Evolutionary conservation across 2,329 filamentous ascomycete genomes (phyloP).

Genomic region (Ophiocordyceps camponoti-rufipedis): DNA sequence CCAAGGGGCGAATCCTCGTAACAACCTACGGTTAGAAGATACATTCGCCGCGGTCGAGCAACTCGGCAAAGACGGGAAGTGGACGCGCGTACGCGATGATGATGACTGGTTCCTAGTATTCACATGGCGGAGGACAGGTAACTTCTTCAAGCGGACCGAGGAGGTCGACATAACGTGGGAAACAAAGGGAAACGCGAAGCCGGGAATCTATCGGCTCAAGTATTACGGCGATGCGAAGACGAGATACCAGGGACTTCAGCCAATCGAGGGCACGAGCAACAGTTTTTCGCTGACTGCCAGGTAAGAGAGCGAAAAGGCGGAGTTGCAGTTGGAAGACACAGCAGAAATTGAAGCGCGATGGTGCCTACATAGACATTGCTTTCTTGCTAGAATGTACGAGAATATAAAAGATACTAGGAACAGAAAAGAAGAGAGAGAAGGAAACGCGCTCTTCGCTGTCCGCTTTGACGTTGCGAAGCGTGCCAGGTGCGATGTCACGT

Average conservation of each 20-base stretch:
- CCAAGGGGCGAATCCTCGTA: conserved; percentile 76
- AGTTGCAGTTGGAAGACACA: too few species aligned
- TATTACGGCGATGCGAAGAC: conserved; percentile 59
- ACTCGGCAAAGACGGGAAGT: conserved; percentile 25
- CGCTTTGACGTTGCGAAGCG: too few species aligned
- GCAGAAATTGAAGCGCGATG: not conserved
- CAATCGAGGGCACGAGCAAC: not conserved
- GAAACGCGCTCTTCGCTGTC: too few species aligned
- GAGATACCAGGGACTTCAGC: not conserved
- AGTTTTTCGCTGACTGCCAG: not conserved
- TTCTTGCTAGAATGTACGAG: not conserved
- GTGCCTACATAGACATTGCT: not conserved
- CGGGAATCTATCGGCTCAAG: conserved; percentile 57
- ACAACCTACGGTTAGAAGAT: conserved; percentile 61
- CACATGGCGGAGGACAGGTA: conserved; percentile 57
- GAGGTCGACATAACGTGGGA: conserved; percentile 74
- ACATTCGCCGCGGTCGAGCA: conserved; percentile 66
- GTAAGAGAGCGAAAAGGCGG: not conserved
- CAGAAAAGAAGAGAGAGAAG: too few species aligned
- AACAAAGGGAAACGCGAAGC: conserved; percentile 23
- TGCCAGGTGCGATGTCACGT: too few species aligned
- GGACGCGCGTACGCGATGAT: conserved; percentile 54
- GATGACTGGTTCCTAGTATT: conserved; percentile 75
- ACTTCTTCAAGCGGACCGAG: conserved; percentile 54
- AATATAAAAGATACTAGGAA: too few species aligned